Percentiles rank a stretch among this genome's conserved stretches.
phyloP scores from a whole-genome alignment of 306 rosid genomes.

The Vigna mungo region DNA sequence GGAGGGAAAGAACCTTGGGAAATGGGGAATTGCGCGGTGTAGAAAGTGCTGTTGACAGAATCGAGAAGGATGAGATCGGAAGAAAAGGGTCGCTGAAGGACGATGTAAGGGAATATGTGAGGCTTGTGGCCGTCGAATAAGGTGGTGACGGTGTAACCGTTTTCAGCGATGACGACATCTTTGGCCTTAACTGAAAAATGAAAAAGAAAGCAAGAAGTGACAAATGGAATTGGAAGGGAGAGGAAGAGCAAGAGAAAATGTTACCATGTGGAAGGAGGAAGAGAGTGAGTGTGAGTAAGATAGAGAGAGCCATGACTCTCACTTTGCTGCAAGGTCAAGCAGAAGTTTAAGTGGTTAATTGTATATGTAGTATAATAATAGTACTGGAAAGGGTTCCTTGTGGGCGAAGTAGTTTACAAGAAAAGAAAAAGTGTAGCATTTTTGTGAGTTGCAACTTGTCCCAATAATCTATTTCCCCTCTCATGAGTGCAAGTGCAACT shows the following conservation, averaged over 20 bases:
- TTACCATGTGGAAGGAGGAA: constrained; percentile 52
- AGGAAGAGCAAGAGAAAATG: not conserved
- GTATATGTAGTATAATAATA: not conserved
- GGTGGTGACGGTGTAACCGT: constrained; percentile 71
- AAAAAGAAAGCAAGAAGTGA: not conserved
- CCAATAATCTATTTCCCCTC: not conserved
- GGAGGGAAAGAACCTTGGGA: constrained; percentile 55
- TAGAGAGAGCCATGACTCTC: constrained; percentile 41
- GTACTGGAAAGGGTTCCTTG: not conserved
- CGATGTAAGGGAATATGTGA: constrained; percentile 47
- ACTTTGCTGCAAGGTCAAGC: not conserved
- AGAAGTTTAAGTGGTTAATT: not conserved
- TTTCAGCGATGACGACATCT: constrained; percentile 50
- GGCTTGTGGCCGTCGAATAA: constrained; percentile 71
- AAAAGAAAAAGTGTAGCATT: not conserved
- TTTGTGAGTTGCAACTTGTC: not conserved
- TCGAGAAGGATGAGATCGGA: constrained; percentile 74
- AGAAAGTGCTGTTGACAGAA: constrained; percentile 54
- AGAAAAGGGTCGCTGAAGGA: constrained; percentile 54
- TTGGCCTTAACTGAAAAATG: constrained; percentile 48
- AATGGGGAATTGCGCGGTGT: constrained; percentile 55
- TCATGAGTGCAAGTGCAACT: too few relatives aligned
- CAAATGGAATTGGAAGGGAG: not conserved
- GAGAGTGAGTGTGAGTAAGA: constrained; percentile 27
- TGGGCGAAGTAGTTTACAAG: not conserved